A percentile compares a stretch with the other conserved stretches of the same genome.
These are phyloP conservation scores for Phytophthora crassamura DNA, from an alignment of 352 stramenopile species.

Conservation along the genomic window DNA sequence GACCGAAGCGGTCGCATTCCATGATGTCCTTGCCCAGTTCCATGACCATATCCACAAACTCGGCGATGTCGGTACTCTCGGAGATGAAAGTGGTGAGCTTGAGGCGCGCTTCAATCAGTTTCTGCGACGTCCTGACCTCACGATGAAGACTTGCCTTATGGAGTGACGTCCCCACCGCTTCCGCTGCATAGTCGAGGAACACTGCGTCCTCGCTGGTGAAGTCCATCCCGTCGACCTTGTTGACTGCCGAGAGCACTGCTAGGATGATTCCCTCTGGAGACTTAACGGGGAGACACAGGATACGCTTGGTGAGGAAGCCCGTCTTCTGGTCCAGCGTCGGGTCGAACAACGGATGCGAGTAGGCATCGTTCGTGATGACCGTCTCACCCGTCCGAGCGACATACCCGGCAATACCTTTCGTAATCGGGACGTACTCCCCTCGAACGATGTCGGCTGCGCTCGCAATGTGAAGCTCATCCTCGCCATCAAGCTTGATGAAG, in stretches of 20 bases:
- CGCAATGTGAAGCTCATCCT: constrained; percentile 75
- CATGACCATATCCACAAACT: constrained; percentile 76
- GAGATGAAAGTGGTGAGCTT: constrained; percentile 72
- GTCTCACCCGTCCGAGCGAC: constrained; percentile 71
- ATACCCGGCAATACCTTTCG: constrained; percentile 71
- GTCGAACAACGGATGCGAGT: constrained; percentile 70
- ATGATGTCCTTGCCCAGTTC: constrained; percentile 79
- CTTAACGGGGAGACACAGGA: constrained; percentile 70
- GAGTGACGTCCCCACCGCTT: constrained; percentile 69
- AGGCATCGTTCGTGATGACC: constrained; percentile 75
- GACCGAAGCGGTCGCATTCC: constrained; percentile 73
- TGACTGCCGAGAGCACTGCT: constrained; percentile 71
- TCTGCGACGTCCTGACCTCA: constrained; percentile 75
- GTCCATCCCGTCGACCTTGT: constrained; percentile 77
- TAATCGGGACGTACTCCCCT: constrained; percentile 75
- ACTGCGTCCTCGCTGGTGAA: constrained; percentile 72
- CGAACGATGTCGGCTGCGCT: constrained; percentile 62
- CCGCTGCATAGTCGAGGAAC: constrained; percentile 77
- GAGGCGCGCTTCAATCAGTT: constrained; percentile 69
- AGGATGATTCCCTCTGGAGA: constrained; percentile 63
- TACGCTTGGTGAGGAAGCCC: constrained; percentile 62
- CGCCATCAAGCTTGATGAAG: constrained; percentile 74
- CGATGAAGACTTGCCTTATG: constrained; percentile 76
- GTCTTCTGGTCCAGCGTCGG: constrained; percentile 73
- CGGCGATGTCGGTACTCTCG: constrained; percentile 64